phyloP scores from a whole-genome alignment of 106 monocot genomes.

The Dendrobium huoshanense region DNA sequence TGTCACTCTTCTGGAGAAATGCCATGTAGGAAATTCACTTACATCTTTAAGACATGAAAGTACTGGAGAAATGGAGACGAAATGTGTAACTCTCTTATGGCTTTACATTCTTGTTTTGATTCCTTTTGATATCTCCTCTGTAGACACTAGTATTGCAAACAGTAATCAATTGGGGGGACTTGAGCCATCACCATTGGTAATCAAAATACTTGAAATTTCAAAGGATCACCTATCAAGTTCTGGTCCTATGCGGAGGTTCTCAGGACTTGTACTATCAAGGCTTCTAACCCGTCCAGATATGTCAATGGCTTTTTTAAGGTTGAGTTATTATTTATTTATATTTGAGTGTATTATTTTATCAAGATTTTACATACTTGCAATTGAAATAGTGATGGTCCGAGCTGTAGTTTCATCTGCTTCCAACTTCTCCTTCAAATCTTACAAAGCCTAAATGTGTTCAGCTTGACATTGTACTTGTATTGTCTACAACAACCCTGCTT shows the following conservation, averaged over 20 bases:
- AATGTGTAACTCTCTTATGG: conserved; percentile 91
- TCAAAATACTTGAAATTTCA: conserved; percentile 73
- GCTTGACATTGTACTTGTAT: background rate
- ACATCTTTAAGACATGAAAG: conserved; percentile 82
- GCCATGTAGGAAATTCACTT: conserved; percentile 31
- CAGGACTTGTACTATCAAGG: conserved; percentile 83
- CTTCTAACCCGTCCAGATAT: conserved; percentile 97
- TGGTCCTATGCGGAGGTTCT: conserved; percentile 91
- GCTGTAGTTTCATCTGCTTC: background rate
- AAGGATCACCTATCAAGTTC: conserved; percentile 89
- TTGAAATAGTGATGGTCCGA: background rate
- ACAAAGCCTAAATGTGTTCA: background rate
- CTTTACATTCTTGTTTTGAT: conserved; percentile 92
- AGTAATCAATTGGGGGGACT: conserved; percentile 13
- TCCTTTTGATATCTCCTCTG: conserved; percentile 91
- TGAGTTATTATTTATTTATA: background rate
- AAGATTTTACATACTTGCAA: background rate
- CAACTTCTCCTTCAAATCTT: background rate
- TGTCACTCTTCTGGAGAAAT: conserved; percentile 70
- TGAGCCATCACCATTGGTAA: conserved; percentile 60
- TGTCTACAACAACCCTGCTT: background rate
- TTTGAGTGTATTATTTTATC: background rate
- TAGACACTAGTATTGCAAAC: conserved; percentile 64
- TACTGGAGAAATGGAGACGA: conserved; percentile 96
- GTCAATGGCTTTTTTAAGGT: conserved; percentile 69